Evolutionary conservation across 345 rosid genomes (phyloP), one percentile per base, ranked within the genome.

Genomic region (Populus ilicifolia): DNA sequence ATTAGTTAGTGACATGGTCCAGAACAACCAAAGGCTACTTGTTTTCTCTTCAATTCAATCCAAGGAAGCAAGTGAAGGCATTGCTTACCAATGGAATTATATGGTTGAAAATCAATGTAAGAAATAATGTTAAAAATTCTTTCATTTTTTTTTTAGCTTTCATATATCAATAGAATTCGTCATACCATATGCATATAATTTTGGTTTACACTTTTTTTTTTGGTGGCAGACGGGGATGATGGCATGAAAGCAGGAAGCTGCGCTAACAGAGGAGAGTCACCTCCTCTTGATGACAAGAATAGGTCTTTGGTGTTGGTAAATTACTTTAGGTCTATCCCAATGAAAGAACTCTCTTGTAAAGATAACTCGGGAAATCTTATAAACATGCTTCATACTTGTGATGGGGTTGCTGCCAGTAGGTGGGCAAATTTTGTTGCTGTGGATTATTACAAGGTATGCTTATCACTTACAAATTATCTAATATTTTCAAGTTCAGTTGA

Each of bases 91-190:
- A 69, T 91, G 96, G 96, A 87, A 82, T 61, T 91, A 86, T 88
- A 91, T 89, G 96, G 93, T 88, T 39, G 96, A 89, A 86, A 91
- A 91, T 75, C 93, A 89, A 30, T 91, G 96, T 89, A 86, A 77
- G 80, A 41, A 54, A 0, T n/a, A 52, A 52, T 0, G 10, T 18
- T 20, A 52, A 3, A 13, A 11, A 62, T 29, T 71, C 12, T 11
- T 64, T 25, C 2, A 20, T 21, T 5, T 36, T 66, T 16, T 9
- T 46, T 16, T 52, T 3, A 33, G 35, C 44, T 3, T 63, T 16
- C 18, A 27, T 63, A 14, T 21, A 5, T 1, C 5, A 8, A 5
- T 17, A 18, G 21, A 18, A 29, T 7, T 27, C 6, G 29, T 29
- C 21, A 33, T 5, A 11, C 9, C 11, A 23, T 16, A 8, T 21